phyloP scores from a whole-genome alignment of 2,329 filamentous ascomycete species.

The Botryotinia convoluta region DNA sequence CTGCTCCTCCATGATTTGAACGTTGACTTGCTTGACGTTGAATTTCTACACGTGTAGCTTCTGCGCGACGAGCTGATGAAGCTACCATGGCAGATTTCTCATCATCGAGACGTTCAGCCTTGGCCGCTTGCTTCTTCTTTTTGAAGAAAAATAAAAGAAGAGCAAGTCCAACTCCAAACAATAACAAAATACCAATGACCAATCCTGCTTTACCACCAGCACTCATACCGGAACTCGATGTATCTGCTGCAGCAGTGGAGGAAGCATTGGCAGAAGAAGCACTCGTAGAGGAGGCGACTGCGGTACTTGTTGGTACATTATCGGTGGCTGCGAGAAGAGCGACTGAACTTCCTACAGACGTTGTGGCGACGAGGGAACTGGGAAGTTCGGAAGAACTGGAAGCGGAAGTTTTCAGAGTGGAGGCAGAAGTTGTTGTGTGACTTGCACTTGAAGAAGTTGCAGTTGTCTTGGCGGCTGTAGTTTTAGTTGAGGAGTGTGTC shows the following conservation, averaged over 20 bases:
- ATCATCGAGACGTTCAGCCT: slow-evolving; percentile 53
- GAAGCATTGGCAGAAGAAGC: slow-evolving; percentile 19
- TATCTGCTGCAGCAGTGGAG: slow-evolving; percentile 18
- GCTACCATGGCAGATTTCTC: slow-evolving; percentile 52
- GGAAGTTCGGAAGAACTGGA: slow-evolving; percentile 20
- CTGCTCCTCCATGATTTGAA: slow-evolving; percentile 33
- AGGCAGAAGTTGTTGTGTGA: slow-evolving; percentile 13
- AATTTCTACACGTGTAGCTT: slow-evolving; percentile 31
- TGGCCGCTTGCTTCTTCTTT: slow-evolving; percentile 65
- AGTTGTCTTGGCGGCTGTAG: slow-evolving; percentile 1
- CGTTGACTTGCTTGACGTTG: slow-evolving; percentile 11
- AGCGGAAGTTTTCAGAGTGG: slow-evolving; percentile 12
- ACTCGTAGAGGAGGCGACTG: slow-evolving; percentile 16
- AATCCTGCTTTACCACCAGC: slow-evolving; percentile 68
- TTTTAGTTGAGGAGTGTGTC: not conserved
- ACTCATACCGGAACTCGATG: slow-evolving; percentile 33
- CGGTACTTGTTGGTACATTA: not conserved
- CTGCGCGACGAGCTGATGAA: slow-evolving; percentile 26
- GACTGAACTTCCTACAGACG: slow-evolving; percentile 22
- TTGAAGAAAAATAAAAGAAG: slow-evolving; percentile 70
- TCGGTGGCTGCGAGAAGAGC: slow-evolving; percentile 22
- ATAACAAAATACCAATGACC: slow-evolving; percentile 74
- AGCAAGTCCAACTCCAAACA: slow-evolving; percentile 63
- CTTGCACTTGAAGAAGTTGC: not conserved
- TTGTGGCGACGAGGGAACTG: slow-evolving; percentile 25